phyloP scores from a whole-genome alignment of 148 eudicot species.

The Limonium bicolor region DNA sequence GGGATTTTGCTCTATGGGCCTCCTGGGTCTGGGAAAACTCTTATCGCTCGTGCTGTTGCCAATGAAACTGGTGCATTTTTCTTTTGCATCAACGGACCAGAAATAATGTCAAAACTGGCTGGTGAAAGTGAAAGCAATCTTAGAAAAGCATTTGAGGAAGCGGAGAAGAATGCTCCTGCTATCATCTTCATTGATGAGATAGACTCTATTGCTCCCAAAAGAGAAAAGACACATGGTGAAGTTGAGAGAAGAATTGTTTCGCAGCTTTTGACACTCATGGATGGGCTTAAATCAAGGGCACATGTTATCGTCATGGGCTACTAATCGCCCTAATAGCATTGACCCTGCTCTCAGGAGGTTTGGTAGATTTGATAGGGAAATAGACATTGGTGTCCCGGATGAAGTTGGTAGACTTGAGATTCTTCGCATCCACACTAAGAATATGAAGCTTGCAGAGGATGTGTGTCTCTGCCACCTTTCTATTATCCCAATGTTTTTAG shows the following conservation, averaged over 20 bases:
- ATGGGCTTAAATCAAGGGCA: constrained; percentile 82
- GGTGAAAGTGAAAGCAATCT: constrained; percentile 97
- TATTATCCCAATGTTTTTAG: no score
- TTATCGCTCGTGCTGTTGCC: constrained; percentile 87
- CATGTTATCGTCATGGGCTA: constrained; percentile 91
- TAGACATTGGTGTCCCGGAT: constrained; percentile 91
- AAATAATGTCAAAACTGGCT: constrained; percentile 87
- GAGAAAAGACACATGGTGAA: constrained; percentile 88
- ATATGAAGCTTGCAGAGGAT: constrained; percentile 89
- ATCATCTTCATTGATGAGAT: constrained; percentile 84
- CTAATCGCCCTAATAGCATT: constrained; percentile 87
- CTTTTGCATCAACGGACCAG: constrained; percentile 86
- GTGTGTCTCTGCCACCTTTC: no score
- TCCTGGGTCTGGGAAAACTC: constrained; percentile 87
- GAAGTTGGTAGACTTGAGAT: constrained; percentile 85
- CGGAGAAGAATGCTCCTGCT: constrained; percentile 89
- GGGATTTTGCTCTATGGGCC: constrained; percentile 86
- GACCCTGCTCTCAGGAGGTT: constrained; percentile 85
- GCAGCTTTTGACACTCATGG: constrained; percentile 87
- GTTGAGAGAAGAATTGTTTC: constrained; percentile 95
- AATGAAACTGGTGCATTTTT: constrained; percentile 94
- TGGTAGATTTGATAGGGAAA: constrained; percentile 86
- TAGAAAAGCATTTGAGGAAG: constrained; percentile 91
- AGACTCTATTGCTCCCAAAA: constrained; percentile 88
- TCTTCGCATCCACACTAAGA: constrained; percentile 83